phyloP scores from a whole-genome alignment of 106 monocot genomes.

The Apostasia shenzhenica region DNA sequence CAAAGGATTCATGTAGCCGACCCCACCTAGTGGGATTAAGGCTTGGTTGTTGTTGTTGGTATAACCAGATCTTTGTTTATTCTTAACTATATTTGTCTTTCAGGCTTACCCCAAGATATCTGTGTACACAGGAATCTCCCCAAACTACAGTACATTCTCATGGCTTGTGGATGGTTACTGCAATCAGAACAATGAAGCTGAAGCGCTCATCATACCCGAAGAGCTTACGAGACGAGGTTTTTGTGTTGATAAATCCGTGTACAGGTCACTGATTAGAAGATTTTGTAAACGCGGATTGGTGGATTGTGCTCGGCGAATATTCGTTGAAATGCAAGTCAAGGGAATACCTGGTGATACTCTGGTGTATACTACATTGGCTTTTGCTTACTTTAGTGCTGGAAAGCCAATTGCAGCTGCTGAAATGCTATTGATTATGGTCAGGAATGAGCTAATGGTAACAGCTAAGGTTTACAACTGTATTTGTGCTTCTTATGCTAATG shows the following conservation, averaged over 20 bases:
- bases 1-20: no score
- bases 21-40: no score
- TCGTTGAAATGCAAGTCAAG: conserved; percentile 49
- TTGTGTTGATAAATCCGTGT: conserved; percentile 62
- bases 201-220: conserved; percentile 50
- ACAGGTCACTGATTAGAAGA: conserved; percentile 79
- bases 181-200: conserved; percentile 65
- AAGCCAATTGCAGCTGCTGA: conserved; percentile 40
- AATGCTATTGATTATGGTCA: conserved; percentile 61
- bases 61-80: no score
- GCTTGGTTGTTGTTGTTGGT: no score
- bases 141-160: conserved; percentile 79
- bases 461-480: conserved; percentile 57
- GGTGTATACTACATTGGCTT: conserved; percentile 49
- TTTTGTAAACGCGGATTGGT: conserved; percentile 69
- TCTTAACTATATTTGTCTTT: no score
- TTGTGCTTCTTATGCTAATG: conserved; percentile 51
- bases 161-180: conserved; percentile 92
- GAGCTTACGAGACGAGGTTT: conserved; percentile 57
- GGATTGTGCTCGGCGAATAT: conserved; percentile 45
- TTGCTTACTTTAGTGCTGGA: conserved; percentile 55
- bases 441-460: conserved; percentile 45
- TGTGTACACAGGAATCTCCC: conserved; percentile 49
- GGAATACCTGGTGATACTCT: conserved; percentile 52
- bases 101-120: no score